Base-by-base conservation (phyloP, 352 stramenopile species). In the Thalassiosira delicatula region DNA sequence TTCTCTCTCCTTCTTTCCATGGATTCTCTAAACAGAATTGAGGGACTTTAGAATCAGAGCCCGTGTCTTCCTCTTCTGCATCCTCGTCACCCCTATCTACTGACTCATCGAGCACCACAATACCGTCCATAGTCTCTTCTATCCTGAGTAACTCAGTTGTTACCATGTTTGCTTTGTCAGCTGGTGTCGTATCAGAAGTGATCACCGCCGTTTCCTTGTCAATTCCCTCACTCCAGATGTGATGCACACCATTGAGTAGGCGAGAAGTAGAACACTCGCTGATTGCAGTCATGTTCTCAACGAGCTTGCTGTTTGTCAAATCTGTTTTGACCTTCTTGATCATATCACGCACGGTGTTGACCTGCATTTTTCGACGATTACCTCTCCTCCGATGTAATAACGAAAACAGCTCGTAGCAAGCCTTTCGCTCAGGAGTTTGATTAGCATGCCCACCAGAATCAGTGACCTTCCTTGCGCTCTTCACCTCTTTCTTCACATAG, bases 221-320 rank as follows among this genome's bases (percentile, higher is more conserved):
- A 8, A 67, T 67, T 17, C 46, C 1, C n/a, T 67, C 59, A 23
- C 8, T 49, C 59, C 59, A 67, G 8, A 67, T 67, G 14, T 46
- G 59, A 11, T 4, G 3, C 25, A 67, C 29, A 7, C 59, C 59
- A 46, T 67, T 67, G 14, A 67, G 46, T n/a, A 67, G 30, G 3
- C 59, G n/a, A 46, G 59, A 49, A 8, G 25, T 7, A 27, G 59
- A 67, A 32, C 59, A 67, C 27, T 67, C 59, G 3, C 11, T 5
- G 17, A 44, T 32, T 3, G 3, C 27, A 17, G 42, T 67, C 27
- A 67, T 67, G 7, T 29, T 44, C 12, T 44, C 21, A 11, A 49
- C 59, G 3, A 67, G 27, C 27, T 67, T 67, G 12, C n/a, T n/a
- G n/a, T n/a, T n/a, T n/a, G n/a, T n/a, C n/a, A n/a, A n/a, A n/a